Evolutionary conservation across 2,329 filamentous ascomycete species (phyloP).

Genomic region (Rhexocercosporidium sp.): DNA sequence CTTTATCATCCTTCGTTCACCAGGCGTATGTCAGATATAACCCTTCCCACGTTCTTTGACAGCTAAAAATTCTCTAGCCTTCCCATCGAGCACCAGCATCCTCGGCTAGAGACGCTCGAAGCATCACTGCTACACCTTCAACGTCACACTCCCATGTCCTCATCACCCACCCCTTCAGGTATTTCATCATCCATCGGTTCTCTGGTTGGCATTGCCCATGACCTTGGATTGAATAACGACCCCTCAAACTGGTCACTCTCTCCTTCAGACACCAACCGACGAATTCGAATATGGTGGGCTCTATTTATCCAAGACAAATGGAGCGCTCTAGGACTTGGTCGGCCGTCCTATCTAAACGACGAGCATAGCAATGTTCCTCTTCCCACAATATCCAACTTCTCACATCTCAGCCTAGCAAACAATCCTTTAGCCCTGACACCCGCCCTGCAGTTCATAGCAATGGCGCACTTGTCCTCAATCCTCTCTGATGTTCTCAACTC

Average conservation of each 20-base stretch:
- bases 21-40: constrained; percentile 29
- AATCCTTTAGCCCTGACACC: constrained; percentile 33
- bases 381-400: constrained; percentile 50
- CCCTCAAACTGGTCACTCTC: constrained; percentile 39
- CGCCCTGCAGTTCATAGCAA: constrained; percentile 51
- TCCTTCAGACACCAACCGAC: constrained; percentile 38
- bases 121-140: constrained; percentile 34
- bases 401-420: constrained; percentile 38
- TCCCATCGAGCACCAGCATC: constrained; percentile 34
- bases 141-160: constrained; percentile 24
- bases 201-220: constrained; percentile 36
- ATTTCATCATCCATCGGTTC: constrained; percentile 28
- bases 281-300: constrained; percentile 67
- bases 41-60: not conserved
- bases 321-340: constrained; percentile 61
- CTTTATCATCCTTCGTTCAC: constrained; percentile 29
- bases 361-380: constrained; percentile 44
- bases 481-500: constrained; percentile 55
- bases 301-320: constrained; percentile 70
- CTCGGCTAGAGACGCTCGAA: constrained; percentile 36
- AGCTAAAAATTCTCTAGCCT: constrained; percentile 24
- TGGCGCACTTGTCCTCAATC: constrained; percentile 55
- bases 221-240: constrained; percentile 40
- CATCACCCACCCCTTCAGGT: constrained; percentile 24
- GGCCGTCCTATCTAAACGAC: constrained; percentile 51